Evolutionary conservation across 2,329 filamentous ascomycete species (phyloP).

Genomic region (Colletotrichum neosansevieriae): DNA sequence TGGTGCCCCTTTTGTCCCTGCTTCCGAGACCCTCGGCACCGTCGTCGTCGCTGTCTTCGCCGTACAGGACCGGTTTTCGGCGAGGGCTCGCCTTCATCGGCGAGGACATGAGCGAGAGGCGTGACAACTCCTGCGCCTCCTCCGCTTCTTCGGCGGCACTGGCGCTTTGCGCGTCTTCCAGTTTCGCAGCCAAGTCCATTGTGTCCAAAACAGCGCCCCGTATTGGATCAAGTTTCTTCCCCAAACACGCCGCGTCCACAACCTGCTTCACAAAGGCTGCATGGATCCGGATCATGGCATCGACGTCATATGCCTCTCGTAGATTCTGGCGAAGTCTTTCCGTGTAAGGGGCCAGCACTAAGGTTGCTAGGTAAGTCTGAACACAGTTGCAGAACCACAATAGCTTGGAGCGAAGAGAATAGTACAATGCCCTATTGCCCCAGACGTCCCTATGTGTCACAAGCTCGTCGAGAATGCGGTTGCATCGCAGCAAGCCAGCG

Average conservation of each 20-base stretch:
- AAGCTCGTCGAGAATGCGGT: conserved; percentile 58
- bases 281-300: conserved; percentile 83
- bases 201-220: conserved; percentile 79
- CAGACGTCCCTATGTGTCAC: conserved; percentile 52
- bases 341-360: conserved; percentile 75
- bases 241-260: conserved; percentile 77
- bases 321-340: conserved; percentile 69
- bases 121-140: conserved; percentile 54
- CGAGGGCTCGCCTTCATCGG: conserved; percentile 46
- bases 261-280: conserved; percentile 71
- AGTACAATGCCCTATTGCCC: conserved; percentile 63
- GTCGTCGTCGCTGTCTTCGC: conserved; percentile 51
- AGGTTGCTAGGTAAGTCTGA: conserved; percentile 80
- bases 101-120: conserved; percentile 53
- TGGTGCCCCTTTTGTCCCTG: conserved; percentile 29
- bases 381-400: conserved; percentile 83
- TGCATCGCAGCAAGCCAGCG: conserved; percentile 72
- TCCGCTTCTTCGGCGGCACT: conserved; percentile 53
- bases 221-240: conserved; percentile 76
- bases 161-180: conserved; percentile 70
- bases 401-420: conserved; percentile 74
- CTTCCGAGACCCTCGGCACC: conserved; percentile 47
- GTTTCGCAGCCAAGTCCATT: conserved; percentile 78
- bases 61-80: conserved; percentile 38
- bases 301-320: conserved; percentile 75